Evolutionary conservation across 371 early-diverging fungal species (phyloP), one percentile per base, ranked within the genome.

Genomic region (Gilbertella persicaria): DNA sequence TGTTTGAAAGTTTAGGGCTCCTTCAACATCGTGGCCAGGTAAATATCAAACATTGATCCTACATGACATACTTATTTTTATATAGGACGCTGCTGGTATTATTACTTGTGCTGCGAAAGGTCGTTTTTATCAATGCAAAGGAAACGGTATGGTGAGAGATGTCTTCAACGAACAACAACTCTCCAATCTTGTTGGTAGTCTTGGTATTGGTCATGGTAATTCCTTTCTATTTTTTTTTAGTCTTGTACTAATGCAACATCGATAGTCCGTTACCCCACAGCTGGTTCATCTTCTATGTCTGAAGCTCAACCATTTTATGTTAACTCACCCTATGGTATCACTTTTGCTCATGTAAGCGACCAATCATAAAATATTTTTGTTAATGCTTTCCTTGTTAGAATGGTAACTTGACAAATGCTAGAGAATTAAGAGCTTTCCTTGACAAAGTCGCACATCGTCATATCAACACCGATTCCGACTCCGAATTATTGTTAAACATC

Each of bases 271-370:
- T 98, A 98, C 64, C 98, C 98, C 39, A 98, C 98, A 7, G 97
- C 97, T 17, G 98, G 98, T 7, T 84, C 94, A 8, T 92, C 93
- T 7, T 91, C 94, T 23, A 84, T 78, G 54, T 93, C 96, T 6
- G 97, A 97, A 75, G 97, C 97, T 19, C 97, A 98, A 76, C 98
- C 98, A 24, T 96, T 98, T 69, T 98, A 97, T 69, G 98, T 98
- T 68, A 98, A 98, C 83, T 88, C 91, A 58, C 98, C 98, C 35
- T 98, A 97, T 62, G 98, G 98, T 35, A 84, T 98, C 44, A 92
- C 88, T n/a, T 84, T 97, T 67, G 97, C 94, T 28, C 99, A 98
- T 73, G 92, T 93, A 87, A 68, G 69, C 24, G n/a, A n/a, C n/a
- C n/a, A n/a, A 5, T 10, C 6, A 14, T 33, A 21, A 14, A 13